These are phyloP conservation scores for Salvia splendens DNA, from an alignment of 257 asterid genomes.

Conservation along the genomic window DNA sequence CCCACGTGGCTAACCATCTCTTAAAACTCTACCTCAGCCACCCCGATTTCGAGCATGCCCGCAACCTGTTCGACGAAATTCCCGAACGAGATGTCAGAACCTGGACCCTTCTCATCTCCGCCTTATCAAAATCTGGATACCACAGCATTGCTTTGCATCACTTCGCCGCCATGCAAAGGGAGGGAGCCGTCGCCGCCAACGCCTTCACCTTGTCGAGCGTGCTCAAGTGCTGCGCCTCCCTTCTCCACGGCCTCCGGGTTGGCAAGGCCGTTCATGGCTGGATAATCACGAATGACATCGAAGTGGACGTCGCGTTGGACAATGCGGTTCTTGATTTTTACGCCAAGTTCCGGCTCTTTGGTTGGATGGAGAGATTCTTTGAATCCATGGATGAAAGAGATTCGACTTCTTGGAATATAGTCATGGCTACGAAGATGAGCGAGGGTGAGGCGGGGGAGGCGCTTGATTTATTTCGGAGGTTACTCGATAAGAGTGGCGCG, in stretches of 20 bases:
- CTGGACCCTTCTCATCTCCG: slow-evolving; percentile 74
- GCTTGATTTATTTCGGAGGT: slow-evolving; percentile 49
- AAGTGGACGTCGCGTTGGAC: slow-evolving; percentile 50
- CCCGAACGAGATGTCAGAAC: slow-evolving; percentile 62
- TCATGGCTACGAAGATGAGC: slow-evolving; percentile 55
- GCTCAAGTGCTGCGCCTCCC: slow-evolving; percentile 58
- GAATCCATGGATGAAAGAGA: slow-evolving; percentile 51
- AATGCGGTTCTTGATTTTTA: slow-evolving; percentile 76
- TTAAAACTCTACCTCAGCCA: slow-evolving; percentile 44
- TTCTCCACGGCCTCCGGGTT: slow-evolving; percentile 41
- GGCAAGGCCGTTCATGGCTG: slow-evolving; percentile 71
- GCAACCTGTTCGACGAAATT: slow-evolving; percentile 73
- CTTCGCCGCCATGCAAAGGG: slow-evolving; percentile 56
- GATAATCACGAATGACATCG: slow-evolving; percentile 49
- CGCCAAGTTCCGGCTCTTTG: slow-evolving; percentile 46
- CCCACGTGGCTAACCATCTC: slow-evolving; percentile 41
- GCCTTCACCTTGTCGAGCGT: slow-evolving; percentile 63
- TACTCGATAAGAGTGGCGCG: slow-evolving; percentile 59
- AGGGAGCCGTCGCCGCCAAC: slow-evolving; percentile 55
- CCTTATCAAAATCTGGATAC: slow-evolving; percentile 48
- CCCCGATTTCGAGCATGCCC: slow-evolving; percentile 34
- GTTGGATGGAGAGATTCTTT: slow-evolving; percentile 49
- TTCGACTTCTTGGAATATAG: slow-evolving; percentile 72
- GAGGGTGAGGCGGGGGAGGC: slow-evolving; percentile 47
- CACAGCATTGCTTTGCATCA: slow-evolving; percentile 45